Base-by-base conservation (phyloP, 2,329 filamentous ascomycete species). In the Dothidotthia symphoricarpi region DNA sequence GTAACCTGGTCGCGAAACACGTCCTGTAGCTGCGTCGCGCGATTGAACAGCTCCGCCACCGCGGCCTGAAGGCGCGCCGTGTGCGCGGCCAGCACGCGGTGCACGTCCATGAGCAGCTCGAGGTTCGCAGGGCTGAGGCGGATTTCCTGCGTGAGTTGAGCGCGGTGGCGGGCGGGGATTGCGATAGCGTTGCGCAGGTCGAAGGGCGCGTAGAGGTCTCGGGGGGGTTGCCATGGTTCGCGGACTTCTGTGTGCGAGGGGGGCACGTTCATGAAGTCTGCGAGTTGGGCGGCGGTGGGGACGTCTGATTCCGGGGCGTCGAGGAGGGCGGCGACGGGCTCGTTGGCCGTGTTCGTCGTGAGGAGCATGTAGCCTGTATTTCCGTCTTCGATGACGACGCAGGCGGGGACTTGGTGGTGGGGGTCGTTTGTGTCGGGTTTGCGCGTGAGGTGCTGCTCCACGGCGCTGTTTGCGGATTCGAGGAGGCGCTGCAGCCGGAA, bases 31-130 rank as follows among this genome's bases (percentile, higher is more conserved):
- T 80, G 74, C 50, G 85, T 77, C 45, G 85, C 87, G 37, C 82
- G 76, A 16, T 82, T 74, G 67, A 89, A 90, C 5, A 90, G 71
- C 53, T 88, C 84, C 1, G 85, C 79, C 1, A 83, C 85, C 1
- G 83, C 85, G 28, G 78, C 70, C 12, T 85, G 84, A 9, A 90
- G 73, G 9, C 74, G 74, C 50, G 84, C 75, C 0, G 84, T 88
- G 63, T 90, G 85, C 8, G 77, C 75, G 45, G 81, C 81, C 5
- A 90, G 72, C 4, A 86, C 71, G 57, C 84, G 81, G 62, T 91
- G 86, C 0, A 81, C 81, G 42, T 86, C 81, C 17, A 83, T 85
- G 49, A 91, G 78, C 25, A 88, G 74, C 47, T 82, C 77, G 13
- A 90, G 73, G 2, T 84, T 86, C 15, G 84, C 78, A 10, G 84